Conservation (phyloP, 495 filamentous ascomycete genomes). For the Aspergillus sclerotioniger region DNA sequence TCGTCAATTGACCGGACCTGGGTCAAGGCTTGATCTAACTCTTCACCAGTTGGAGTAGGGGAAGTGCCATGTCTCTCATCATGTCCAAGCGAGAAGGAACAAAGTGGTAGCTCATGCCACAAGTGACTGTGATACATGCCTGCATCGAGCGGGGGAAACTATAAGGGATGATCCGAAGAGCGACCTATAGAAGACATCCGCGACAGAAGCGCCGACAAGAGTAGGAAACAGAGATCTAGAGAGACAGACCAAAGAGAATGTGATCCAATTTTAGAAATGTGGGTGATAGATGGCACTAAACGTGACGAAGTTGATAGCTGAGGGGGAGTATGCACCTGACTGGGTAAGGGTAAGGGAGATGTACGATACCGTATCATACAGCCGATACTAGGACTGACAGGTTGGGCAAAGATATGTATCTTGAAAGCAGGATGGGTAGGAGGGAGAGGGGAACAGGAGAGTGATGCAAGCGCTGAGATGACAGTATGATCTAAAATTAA, state of each 20-base stretch:
- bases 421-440: neutral
- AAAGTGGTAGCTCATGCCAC: too few relatives aligned
- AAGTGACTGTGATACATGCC: too few relatives aligned
- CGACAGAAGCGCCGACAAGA: neutral
- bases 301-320: neutral
- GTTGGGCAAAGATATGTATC: neutral
- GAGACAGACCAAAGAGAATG: neutral
- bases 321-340: neutral
- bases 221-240: neutral
- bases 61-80: too few relatives aligned
- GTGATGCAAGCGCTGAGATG: neutral
- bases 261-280: conserved; percentile 1
- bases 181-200: neutral
- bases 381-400: neutral
- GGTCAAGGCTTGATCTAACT: too few relatives aligned
- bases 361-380: neutral
- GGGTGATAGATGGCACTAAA: neutral
- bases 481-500: neutral
- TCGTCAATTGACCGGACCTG: neutral
- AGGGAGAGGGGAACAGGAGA: neutral
- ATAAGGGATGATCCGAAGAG: too few relatives aligned
- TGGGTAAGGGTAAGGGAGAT: neutral
- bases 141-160: neutral
- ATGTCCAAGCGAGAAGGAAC: too few relatives aligned
- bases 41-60: too few relatives aligned